Evolutionary conservation across 169 alveolate species (phyloP).

Genomic region (Plasmodium relictum): DNA sequence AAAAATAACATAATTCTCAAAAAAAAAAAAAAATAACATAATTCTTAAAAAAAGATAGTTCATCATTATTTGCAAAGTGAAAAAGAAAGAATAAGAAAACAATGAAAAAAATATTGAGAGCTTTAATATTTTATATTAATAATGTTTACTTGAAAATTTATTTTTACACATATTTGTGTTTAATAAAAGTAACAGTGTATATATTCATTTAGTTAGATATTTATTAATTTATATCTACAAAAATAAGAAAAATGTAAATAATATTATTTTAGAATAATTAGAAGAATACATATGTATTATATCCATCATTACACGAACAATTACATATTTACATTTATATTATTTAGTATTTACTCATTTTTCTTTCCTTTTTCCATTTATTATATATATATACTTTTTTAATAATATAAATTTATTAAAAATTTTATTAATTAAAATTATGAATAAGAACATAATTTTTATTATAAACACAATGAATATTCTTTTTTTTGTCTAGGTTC

Average conservation of each 20-base stretch:
- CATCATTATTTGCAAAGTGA: no score
- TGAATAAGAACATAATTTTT: background rate
- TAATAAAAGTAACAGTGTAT: no score
- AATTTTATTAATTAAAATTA: background rate
- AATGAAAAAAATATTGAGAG: no score
- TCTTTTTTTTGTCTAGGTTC: slow-evolving; percentile 64
- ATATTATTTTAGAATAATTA: background rate
- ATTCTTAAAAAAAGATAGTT: no score
- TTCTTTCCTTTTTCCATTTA: background rate
- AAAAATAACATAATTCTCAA: no score
- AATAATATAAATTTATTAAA: background rate
- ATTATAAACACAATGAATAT: slow-evolving; percentile 53
- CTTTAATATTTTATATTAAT: no score
- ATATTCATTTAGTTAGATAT: no score
- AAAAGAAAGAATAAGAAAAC: no score
- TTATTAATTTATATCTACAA: no score
- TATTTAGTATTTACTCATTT: background rate
- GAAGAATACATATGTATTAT: background rate
- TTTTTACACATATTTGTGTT: no score
- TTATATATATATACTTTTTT: background rate
- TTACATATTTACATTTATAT: slow-evolving; percentile 2
- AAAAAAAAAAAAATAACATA: no score
- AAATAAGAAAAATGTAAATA: background rate
- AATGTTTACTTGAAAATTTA: no score
- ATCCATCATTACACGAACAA: background rate